These are phyloP conservation scores for Aspergillus saccharolyticus DNA, from an alignment of 495 filamentous ascomycete species.

Conservation along the genomic window DNA sequence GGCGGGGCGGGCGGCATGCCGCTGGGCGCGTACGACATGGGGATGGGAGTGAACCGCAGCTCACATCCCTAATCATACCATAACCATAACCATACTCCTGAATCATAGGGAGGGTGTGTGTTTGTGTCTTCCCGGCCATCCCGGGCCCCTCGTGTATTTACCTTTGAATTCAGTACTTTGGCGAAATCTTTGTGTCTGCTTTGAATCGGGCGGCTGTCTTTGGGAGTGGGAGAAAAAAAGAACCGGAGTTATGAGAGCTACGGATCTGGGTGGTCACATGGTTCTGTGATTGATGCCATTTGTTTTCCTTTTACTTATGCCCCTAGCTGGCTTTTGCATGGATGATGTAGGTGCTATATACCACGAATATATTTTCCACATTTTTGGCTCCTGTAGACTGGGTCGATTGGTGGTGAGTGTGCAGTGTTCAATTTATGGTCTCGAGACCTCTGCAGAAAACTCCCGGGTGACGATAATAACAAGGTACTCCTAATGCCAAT, in stretches of 20 bases:
- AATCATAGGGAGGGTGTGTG: too few species aligned
- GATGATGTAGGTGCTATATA: neutral
- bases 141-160: neutral
- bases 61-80: slow-evolving; percentile 6
- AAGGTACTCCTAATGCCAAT: too few species aligned
- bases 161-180: neutral
- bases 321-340: neutral
- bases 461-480: too few species aligned
- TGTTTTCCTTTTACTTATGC: too few species aligned
- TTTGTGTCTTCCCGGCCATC: too few species aligned
- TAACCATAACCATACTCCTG: too few species aligned
- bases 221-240: neutral
- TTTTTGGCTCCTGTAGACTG: neutral
- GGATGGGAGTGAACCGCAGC: slow-evolving; percentile 19
- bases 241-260: neutral
- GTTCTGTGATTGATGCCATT: too few species aligned
- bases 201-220: neutral
- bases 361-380: neutral
- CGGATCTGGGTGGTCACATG: neutral
- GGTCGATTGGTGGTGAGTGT: too few species aligned
- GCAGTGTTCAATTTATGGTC: too few species aligned
- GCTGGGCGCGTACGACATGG: slow-evolving; percentile 29
- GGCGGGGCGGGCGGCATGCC: slow-evolving; percentile 22
- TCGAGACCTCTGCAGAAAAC: too few species aligned
- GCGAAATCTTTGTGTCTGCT: neutral